Evolutionary conservation across 306 rosid genomes (phyloP).

Genomic region (Nissolia schottii): DNA sequence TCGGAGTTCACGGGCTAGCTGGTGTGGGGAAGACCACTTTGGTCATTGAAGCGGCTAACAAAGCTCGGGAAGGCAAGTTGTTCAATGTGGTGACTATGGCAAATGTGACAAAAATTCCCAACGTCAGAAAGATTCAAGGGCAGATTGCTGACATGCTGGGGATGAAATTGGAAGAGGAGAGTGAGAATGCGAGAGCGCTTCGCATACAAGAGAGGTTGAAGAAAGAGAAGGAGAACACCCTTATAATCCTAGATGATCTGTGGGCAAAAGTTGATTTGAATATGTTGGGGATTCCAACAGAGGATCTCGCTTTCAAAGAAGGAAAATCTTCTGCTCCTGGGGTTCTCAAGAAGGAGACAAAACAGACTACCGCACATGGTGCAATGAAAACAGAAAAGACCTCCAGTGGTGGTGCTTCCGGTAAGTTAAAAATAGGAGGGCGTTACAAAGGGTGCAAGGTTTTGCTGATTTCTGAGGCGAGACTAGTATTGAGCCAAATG

Average conservation of each 20-base stretch:
- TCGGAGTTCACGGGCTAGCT: background rate
- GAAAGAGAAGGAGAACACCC: background rate
- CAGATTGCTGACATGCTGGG: slow-evolving; percentile 17
- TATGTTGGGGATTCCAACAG: slow-evolving; percentile 13
- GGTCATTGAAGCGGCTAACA: background rate
- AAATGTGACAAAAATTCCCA: background rate
- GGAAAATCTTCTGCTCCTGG: background rate
- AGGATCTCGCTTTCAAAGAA: background rate
- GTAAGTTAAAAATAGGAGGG: background rate
- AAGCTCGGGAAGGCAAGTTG: background rate
- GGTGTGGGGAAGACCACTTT: slow-evolving; percentile 18
- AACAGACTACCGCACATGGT: background rate
- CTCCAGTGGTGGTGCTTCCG: background rate
- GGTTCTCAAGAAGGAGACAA: background rate
- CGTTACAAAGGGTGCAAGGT: slow-evolving; percentile 6
- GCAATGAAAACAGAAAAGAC: background rate
- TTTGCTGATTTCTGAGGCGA: slow-evolving; percentile 15
- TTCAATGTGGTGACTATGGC: background rate
- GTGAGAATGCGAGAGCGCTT: slow-evolving; percentile 22
- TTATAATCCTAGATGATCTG: slow-evolving; percentile 17
- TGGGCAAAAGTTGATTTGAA: background rate
- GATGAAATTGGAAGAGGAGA: background rate
- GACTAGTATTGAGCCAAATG: background rate
- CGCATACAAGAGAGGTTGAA: background rate
- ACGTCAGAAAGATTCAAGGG: slow-evolving; percentile 19